phyloP scores from a whole-genome alignment of 192 early-diverging fungal genomes.

The Podila horticola region DNA sequence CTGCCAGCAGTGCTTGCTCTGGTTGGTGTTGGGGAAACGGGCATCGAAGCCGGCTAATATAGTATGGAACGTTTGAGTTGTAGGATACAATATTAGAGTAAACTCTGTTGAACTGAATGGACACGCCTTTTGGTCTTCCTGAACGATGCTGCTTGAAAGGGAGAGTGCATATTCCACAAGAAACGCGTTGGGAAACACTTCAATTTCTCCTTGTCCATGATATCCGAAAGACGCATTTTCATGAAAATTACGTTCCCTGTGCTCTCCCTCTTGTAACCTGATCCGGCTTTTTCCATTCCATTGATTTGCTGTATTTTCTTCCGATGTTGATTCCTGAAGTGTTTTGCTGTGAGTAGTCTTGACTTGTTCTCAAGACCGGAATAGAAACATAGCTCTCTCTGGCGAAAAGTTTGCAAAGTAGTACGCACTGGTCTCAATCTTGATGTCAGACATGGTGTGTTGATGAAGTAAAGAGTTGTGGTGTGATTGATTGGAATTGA shows the following conservation, averaged over 20 bases:
- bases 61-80: neutral
- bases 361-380: neutral
- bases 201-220: too few species aligned
- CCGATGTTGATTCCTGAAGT: too few species aligned
- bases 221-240: too few species aligned
- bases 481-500: slow-evolving; percentile 3
- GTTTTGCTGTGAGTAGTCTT: too few species aligned
- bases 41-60: slow-evolving; percentile 67
- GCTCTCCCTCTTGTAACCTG: too few species aligned
- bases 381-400: neutral
- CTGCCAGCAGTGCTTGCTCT: slow-evolving; percentile 99
- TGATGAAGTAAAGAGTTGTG: slow-evolving; percentile 6
- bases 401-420: neutral
- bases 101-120: neutral
- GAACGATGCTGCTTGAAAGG: too few species aligned
- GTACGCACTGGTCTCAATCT: slow-evolving; percentile 24
- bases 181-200: too few species aligned
- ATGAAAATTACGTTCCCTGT: too few species aligned
- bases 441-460: slow-evolving; percentile 18
- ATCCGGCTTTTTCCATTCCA: too few species aligned
- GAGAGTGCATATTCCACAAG: too few species aligned
- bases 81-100: neutral
- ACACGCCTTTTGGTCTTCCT: too few species aligned
- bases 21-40: slow-evolving; percentile 98
- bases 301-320: too few species aligned